Evolutionary conservation across 352 stramenopile genomes (phyloP).

Genomic region (Globisporangium nunn): DNA sequence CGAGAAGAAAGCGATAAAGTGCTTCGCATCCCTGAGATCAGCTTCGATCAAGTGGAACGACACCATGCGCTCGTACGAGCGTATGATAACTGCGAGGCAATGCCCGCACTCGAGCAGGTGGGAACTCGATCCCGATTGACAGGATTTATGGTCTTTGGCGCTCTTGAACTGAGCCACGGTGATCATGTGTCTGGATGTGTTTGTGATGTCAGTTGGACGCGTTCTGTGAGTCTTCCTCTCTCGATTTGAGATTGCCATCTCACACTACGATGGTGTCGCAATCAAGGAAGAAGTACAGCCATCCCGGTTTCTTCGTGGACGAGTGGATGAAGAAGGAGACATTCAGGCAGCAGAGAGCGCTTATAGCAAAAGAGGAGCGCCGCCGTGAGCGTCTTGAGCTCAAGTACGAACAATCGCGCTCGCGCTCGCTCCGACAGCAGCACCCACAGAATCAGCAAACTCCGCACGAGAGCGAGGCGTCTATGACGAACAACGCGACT

Average conservation of each 20-base stretch:
- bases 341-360: slow-evolving; percentile 20
- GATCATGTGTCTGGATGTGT: not conserved
- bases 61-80: slow-evolving; percentile 16
- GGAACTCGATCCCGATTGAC: not conserved
- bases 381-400: slow-evolving; percentile 13
- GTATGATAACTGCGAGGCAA: slow-evolving; percentile 29
- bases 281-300: slow-evolving; percentile 46
- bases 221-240: slow-evolving; percentile 15
- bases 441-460: slow-evolving; percentile 16
- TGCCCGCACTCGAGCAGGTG: slow-evolving; percentile 40
- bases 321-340: slow-evolving; percentile 50
- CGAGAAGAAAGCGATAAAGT: slow-evolving; percentile 19
- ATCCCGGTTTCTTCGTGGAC: slow-evolving; percentile 51
- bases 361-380: slow-evolving; percentile 25
- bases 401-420: slow-evolving; percentile 2
- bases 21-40: slow-evolving; percentile 13
- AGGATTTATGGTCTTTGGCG: not conserved
- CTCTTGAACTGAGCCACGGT: not conserved
- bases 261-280: slow-evolving; percentile 5
- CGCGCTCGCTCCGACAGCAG: slow-evolving; percentile 7
- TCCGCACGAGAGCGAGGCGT: slow-evolving; percentile 10
- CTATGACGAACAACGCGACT: slow-evolving; percentile 13
- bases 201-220: slow-evolving; percentile 21
- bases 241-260: not conserved
- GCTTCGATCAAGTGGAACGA: slow-evolving; percentile 3